A percentile compares a stretch with the other conserved stretches of the same genome.
phyloP scores from a whole-genome alignment of 176 grass and related monocot genomes.

The Cymbopogon citratus region DNA sequence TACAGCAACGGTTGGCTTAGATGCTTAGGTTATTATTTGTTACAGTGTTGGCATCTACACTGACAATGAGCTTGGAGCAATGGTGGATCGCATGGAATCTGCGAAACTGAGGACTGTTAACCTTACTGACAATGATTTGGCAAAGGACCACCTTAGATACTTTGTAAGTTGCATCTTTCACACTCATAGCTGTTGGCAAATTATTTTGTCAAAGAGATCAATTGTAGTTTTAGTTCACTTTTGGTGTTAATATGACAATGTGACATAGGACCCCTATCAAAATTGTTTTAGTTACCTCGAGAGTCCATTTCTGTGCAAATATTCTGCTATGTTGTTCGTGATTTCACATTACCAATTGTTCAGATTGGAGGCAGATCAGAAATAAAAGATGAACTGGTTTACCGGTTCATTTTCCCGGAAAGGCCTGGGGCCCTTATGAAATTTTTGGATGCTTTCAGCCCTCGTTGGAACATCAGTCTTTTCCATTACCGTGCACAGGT shows the following conservation, averaged over 20 bases:
- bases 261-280: background rate
- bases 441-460: conserved; percentile 80
- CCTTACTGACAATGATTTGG: conserved; percentile 84
- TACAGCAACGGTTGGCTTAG: background rate
- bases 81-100: conserved; percentile 63
- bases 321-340: background rate
- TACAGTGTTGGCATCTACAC: conserved; percentile 94
- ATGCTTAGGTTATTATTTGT: conserved; percentile 25
- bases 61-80: conserved; percentile 65
- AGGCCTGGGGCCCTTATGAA: conserved; percentile 82
- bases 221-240: background rate
- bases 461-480: conserved; percentile 95
- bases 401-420: conserved; percentile 92
- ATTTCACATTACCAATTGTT: conserved; percentile 18
- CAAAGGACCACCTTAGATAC: conserved; percentile 90
- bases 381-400: conserved; percentile 74
- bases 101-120: conserved; percentile 68
- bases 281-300: background rate
- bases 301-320: background rate
- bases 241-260: background rate
- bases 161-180: conserved; percentile 60
- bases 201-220: background rate
- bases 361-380: conserved; percentile 93
- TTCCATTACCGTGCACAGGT: conserved; percentile 97
- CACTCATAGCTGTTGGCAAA: background rate